A percentile compares a stretch with the other conserved stretches of the same genome.
These are phyloP conservation scores for Podila verticillata DNA, from an alignment of 192 early-diverging fungal genomes.

Conservation along the genomic window DNA sequence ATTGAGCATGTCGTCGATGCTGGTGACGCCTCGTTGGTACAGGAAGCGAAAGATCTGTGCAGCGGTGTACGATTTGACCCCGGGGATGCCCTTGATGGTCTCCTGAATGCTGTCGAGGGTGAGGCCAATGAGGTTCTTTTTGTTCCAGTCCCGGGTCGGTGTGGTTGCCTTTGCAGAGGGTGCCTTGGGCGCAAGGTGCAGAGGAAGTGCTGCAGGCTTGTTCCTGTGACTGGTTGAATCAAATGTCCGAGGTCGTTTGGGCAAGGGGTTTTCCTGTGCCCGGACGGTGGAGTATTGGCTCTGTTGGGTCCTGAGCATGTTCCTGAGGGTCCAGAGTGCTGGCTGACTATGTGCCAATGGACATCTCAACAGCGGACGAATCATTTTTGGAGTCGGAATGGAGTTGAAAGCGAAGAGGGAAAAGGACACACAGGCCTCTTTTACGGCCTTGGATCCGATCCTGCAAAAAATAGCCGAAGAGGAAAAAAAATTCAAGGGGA, in stretches of 20 bases:
- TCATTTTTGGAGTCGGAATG: background rate
- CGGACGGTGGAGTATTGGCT: background rate
- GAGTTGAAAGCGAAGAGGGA: background rate
- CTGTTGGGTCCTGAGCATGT: background rate
- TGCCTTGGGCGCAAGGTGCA: background rate
- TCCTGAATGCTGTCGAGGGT: conserved; percentile 37
- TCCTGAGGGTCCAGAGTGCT: conserved; percentile 14
- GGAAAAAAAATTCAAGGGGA: too few species aligned
- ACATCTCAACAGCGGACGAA: background rate
- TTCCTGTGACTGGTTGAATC: conserved; percentile 47
- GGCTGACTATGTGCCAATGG: background rate
- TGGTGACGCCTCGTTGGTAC: conserved; percentile 64
- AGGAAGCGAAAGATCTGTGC: conserved; percentile 57
- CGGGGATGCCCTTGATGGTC: conserved; percentile 33
- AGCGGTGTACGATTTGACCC: conserved; percentile 53
- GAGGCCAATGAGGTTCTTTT: conserved; percentile 60
- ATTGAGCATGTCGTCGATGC: conserved; percentile 75
- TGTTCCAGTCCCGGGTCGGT: conserved; percentile 39
- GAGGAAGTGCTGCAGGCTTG: conserved; percentile 2
- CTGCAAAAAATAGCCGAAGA: too few species aligned
- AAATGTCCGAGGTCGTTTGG: conserved; percentile 32
- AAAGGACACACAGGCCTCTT: background rate
- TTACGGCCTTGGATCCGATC: too few species aligned
- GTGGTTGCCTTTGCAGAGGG: background rate
- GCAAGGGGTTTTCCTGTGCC: background rate